These are phyloP conservation scores for Sphenostylis stenocarpa DNA, from an alignment of 306 rosid species.

Conservation along the genomic window DNA sequence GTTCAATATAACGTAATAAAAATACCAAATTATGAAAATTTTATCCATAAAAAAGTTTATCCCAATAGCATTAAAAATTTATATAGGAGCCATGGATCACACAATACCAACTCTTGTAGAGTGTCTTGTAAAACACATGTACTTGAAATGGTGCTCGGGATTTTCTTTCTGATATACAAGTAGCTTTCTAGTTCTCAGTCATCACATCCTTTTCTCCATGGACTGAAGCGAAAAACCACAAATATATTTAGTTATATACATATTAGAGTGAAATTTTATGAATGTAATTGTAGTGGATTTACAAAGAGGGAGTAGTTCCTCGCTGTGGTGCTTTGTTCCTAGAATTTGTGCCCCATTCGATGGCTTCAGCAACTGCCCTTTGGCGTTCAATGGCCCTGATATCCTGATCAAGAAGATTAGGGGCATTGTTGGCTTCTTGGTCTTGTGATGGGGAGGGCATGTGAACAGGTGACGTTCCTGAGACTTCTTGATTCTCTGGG, in stretches of 20 bases:
- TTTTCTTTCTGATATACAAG: not conserved
- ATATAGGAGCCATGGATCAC: not conserved
- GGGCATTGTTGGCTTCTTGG: not conserved
- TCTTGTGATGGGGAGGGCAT: conserved; percentile 40
- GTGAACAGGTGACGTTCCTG: not conserved
- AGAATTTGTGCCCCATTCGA: conserved; percentile 76
- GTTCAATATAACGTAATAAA: too few species aligned
- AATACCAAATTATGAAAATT: not conserved
- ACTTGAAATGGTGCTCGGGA: not conserved
- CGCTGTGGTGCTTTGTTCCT: conserved; percentile 39
- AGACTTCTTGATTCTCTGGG: conserved; percentile 17
- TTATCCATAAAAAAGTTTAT: not conserved
- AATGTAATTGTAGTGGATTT: conserved; percentile 9
- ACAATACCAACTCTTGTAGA: not conserved
- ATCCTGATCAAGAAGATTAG: conserved; percentile 40
- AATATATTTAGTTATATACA: not conserved
- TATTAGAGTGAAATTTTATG: not conserved
- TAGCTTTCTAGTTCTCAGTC: not conserved
- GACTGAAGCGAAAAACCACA: not conserved
- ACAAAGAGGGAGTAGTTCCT: conserved; percentile 49
- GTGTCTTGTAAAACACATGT: not conserved
- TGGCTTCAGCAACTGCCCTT: conserved; percentile 84
- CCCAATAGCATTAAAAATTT: not conserved
- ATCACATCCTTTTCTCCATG: not conserved
- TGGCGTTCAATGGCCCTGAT: conserved; percentile 46